These are phyloP conservation scores for Blastomyces parvus DNA, from an alignment of 2,329 filamentous ascomycete species.

Conservation along the genomic window DNA sequence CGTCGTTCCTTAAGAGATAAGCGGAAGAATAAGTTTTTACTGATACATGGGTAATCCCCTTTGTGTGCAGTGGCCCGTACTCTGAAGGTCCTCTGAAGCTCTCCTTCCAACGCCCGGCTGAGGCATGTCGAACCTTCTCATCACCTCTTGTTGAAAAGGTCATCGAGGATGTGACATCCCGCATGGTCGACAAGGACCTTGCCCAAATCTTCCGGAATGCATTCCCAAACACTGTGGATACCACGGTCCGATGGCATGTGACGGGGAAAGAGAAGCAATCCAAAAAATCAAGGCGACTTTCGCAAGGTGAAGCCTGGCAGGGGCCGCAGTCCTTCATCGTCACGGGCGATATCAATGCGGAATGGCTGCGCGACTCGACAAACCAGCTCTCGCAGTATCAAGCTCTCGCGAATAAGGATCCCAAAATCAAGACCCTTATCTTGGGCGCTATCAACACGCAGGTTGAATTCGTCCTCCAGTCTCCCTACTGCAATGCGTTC, in stretches of 20 bases:
- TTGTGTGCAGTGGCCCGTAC: conserved; percentile 54
- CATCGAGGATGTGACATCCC: conserved; percentile 69
- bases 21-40: too few species aligned
- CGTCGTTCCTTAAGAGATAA: conserved; percentile 17
- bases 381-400: conserved; percentile 93
- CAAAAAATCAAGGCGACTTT: conserved; percentile 35
- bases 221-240: conserved; percentile 85
- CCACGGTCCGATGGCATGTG: conserved; percentile 79
- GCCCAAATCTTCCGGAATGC: conserved; percentile 91
- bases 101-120: conserved; percentile 75
- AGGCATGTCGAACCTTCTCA: conserved; percentile 77
- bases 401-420: conserved; percentile 69
- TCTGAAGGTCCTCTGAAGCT: conserved; percentile 70
- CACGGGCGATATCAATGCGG: conserved; percentile 84
- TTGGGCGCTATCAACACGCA: conserved; percentile 94
- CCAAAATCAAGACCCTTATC: conserved; percentile 66
- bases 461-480: conserved; percentile 84
- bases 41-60: background rate
- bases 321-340: conserved; percentile 88
- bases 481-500: conserved; percentile 97
- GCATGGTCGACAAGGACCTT: conserved; percentile 75
- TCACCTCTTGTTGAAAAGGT: conserved; percentile 81
- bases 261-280: conserved; percentile 41
- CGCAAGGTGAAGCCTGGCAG: conserved; percentile 59
- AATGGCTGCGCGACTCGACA: conserved; percentile 85